These are phyloP conservation scores for Debaryomycetaceae sp. DNA, from an alignment of 1,139 yeast species.

Conservation along the genomic window DNA sequence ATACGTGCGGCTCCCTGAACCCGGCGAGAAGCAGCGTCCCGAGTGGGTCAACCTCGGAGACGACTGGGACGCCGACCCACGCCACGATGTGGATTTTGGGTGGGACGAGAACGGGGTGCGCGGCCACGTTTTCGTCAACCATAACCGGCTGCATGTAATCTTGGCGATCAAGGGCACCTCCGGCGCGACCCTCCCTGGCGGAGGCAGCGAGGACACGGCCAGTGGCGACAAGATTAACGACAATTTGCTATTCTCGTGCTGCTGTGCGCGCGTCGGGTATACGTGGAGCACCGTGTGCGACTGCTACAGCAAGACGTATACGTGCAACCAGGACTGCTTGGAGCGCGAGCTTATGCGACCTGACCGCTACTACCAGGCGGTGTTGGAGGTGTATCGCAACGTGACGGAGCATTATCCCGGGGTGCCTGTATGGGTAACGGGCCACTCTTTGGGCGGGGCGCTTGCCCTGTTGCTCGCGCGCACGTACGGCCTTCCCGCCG, in stretches of 20 bases:
- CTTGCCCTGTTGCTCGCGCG: constrained; percentile 73
- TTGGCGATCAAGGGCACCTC: constrained; percentile 88
- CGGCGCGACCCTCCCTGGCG: constrained; percentile 70
- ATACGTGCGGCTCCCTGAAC: constrained; percentile 64
- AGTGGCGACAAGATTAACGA: constrained; percentile 77
- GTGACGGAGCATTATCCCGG: constrained; percentile 52
- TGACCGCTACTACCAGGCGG: constrained; percentile 78
- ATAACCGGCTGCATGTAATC: constrained; percentile 55
- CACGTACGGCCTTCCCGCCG: constrained; percentile 83
- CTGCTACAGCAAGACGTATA: constrained; percentile 75
- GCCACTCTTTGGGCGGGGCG: constrained; percentile 94
- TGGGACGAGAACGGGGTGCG: constrained; percentile 82
- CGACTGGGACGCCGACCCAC: constrained; percentile 38
- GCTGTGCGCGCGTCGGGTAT: constrained; percentile 90
- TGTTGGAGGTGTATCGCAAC: constrained; percentile 64
- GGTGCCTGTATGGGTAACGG: constrained; percentile 75
- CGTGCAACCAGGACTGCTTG: constrained; percentile 81
- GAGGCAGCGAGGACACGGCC: constrained; percentile 70
- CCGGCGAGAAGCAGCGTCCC: constrained; percentile 43
- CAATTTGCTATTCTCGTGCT: constrained; percentile 82
- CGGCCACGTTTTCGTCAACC: constrained; percentile 80
- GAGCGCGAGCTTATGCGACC: constrained; percentile 64
- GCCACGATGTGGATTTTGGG: constrained; percentile 47
- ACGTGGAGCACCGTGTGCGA: constrained; percentile 95
- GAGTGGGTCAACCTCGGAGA: constrained; percentile 79